Evolutionary conservation across 148 eudicot species (phyloP), one percentile per base, ranked within the genome.

Genomic region (Diospyros lotus): DNA sequence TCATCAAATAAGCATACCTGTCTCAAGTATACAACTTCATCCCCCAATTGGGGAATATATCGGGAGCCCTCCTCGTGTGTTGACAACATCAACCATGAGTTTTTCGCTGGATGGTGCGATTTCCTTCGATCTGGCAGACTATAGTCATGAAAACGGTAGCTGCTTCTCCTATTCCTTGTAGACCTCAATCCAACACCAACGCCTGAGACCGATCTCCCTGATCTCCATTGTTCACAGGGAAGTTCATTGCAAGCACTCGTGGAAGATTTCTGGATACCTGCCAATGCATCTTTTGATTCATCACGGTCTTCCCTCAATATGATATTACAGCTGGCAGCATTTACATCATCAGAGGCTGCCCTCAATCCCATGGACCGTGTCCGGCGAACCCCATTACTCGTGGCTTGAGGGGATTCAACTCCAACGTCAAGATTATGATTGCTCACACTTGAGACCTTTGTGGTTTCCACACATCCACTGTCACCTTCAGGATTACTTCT

Each of bases 11-110:
- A 59, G 28, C 53, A 40, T 84, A 95, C 99, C 97, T 95, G 99
- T 81, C 96, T 88, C 79, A 95, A 77, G 73, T 95, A 95, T 17
- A 84, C 99, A 78, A 95, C 97, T 71, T 90, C 91, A 81, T 95
- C 99, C 42, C 96, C 91, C 63, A 72, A 73, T 80, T 95, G 99
- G 52, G 99, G 99, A 78, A 95, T 90, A 80, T 90, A 95, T 54
- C 99, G 88, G 40, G 91, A 88, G 66, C 89, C 88, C 76, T 87
- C 90, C 77, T 93, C 97, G 40, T 87, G 93, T 18, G 76, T 46
- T 53, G 92, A 84, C 82, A 92, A 82, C 96, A 95, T 78, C 81
- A 95, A 83, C 99, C 99, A 95, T 13, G 97, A 92, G 77, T 84
- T 89, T 76, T 76, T 88, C 76, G 74, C 89, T 46, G 89, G 76